phyloP scores from a whole-genome alignment of 1,284 basidiomycete species.

The Irpex sp. region DNA sequence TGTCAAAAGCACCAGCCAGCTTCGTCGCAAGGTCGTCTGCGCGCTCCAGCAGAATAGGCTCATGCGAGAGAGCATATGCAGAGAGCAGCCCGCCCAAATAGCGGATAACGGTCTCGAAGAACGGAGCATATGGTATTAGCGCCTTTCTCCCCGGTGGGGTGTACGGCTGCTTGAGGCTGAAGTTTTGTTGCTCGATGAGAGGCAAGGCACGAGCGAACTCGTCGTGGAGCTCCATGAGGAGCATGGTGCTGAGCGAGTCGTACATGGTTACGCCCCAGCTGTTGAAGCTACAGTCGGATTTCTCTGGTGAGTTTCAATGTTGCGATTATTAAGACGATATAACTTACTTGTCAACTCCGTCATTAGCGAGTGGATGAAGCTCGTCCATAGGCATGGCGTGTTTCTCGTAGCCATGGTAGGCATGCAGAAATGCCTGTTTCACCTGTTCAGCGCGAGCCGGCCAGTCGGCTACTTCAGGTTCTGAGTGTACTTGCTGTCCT shows the following conservation, averaged over 20 bases:
- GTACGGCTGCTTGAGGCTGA: conserved; percentile 34
- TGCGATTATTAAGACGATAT: neutral
- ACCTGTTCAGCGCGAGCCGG: conserved; percentile 50
- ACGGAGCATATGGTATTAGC: conserved; percentile 32
- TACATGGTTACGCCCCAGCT: conserved; percentile 87
- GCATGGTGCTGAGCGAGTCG: conserved; percentile 88
- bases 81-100: conserved; percentile 73
- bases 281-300: conserved; percentile 50
- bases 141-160: neutral
- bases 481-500: neutral
- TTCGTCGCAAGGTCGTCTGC: conserved; percentile 49
- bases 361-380: conserved; percentile 48
- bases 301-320: neutral
- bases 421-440: conserved; percentile 58
- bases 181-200: conserved; percentile 61
- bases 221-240: conserved; percentile 79
- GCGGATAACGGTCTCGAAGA: conserved; percentile 77
- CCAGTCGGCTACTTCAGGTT: conserved; percentile 33
- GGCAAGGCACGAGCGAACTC: conserved; percentile 75
- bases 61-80: conserved; percentile 64
- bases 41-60: conserved; percentile 44
- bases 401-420: conserved; percentile 58
- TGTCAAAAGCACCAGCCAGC: conserved; percentile 51
- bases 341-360: conserved; percentile 48
- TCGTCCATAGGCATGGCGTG: conserved; percentile 62